Evolutionary conservation across 768 basidiomycete genomes (phyloP), one percentile per base, ranked within the genome.

Genomic region (Lactarius akahatsu): DNA sequence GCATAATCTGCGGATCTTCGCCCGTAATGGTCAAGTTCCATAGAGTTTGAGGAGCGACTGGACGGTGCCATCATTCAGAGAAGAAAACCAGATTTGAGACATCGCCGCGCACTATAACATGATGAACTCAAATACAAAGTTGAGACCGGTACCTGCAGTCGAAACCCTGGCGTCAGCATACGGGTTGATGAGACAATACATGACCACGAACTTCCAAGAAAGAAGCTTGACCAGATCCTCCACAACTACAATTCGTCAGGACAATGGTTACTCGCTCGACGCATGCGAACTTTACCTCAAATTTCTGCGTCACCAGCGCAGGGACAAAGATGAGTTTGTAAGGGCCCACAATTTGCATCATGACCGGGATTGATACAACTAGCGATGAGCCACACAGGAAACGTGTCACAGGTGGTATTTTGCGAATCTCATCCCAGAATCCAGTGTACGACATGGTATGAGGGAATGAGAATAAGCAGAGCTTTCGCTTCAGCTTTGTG

Each of bases 341-440:
- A 2, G 77, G 73, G 8, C 82, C 76, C 28, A 92, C 71, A 3
- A 91, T 63, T 15, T 83, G 77, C 70, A 87, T 74, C 67, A 90
- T 73, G 32, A 83, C 78, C 0, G 90, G 82, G 1, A 87, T 26
- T 0, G 91, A 85, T 45, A 92, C 78, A 0, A 77, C 85, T 3
- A 91, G 72, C 2, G 86, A 83, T 1, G 90, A 88, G 26, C 77
- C 78, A 64, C 84, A 81, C 7, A 92, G 74, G 63, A 87, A 85
- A 38, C 93, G 85, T 6, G 93, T 94, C 43, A 95, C 88, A 40
- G 89, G 89, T 0, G 93, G 92, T 1, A 94, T 91, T 78, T 92
- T 93, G 71, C 81, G 84, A 61, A 94, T 76, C 78, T 93, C 89
- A 55, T 74, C 74, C 72, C 69, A 63, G 68, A 78, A 73, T 18